Evolutionary conservation across 768 basidiomycete species (phyloP).

Genomic region (Kwoniella heveanensis): DNA sequence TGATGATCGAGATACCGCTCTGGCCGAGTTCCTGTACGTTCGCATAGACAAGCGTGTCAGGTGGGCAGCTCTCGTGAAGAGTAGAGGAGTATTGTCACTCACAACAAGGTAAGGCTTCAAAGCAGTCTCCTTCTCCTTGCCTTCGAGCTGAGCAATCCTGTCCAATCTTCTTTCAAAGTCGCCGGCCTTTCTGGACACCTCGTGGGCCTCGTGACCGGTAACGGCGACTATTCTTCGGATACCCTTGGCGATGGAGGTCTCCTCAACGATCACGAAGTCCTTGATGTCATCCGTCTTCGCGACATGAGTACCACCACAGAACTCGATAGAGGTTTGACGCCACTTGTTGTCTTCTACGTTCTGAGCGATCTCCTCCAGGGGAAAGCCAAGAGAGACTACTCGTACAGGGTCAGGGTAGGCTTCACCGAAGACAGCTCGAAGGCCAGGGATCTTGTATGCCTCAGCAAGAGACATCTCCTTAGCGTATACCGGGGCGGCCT

Average conservation of each 20-base stretch:
- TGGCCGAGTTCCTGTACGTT: conserved; percentile 76
- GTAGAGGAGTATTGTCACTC: conserved; percentile 17
- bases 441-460: conserved; percentile 85
- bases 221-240: conserved; percentile 92
- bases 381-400: conserved; percentile 86
- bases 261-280: conserved; percentile 90
- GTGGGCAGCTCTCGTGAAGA: no score
- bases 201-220: conserved; percentile 89
- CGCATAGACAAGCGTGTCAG: neutral
- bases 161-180: conserved; percentile 67
- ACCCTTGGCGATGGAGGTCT: conserved; percentile 96
- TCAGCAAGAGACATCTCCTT: conserved; percentile 76
- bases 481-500: conserved; percentile 83
- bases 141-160: conserved; percentile 64
- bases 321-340: conserved; percentile 88
- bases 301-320: conserved; percentile 99
- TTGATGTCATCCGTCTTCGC: conserved; percentile 96
- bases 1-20: conserved; percentile 81
- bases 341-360: conserved; percentile 89
- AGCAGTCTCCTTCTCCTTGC: conserved; percentile 82
- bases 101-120: conserved; percentile 68
- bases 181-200: conserved; percentile 70
- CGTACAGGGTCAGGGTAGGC: conserved; percentile 96
- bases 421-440: conserved; percentile 96
- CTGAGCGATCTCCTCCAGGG: conserved; percentile 78